These are phyloP conservation scores for Nidula microcarpa DNA, from an alignment of 768 basidiomycete species.

Conservation along the genomic window DNA sequence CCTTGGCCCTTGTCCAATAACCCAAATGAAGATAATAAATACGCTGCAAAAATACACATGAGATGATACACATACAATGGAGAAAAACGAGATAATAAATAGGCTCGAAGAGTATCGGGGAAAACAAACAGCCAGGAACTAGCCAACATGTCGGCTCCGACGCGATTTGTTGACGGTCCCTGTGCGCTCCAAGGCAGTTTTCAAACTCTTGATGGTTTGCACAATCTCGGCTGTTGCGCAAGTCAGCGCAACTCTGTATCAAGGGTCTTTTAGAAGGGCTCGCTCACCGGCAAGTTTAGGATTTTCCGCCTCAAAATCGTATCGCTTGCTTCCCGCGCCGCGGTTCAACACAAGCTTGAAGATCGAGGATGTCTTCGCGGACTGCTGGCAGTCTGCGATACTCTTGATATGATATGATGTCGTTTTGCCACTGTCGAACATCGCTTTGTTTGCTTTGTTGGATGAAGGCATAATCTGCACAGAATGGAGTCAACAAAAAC, in stretches of 20 bases:
- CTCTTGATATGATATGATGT: constrained; percentile 90
- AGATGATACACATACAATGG: too few species aligned
- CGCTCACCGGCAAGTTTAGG: constrained; percentile 72
- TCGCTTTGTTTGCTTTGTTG: constrained; percentile 64
- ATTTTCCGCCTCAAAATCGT: constrained; percentile 96
- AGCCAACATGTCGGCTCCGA: constrained; percentile 58
- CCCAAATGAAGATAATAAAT: too few species aligned
- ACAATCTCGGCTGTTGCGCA: constrained; percentile 65
- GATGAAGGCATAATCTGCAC: constrained; percentile 83
- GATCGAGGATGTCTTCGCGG: constrained; percentile 69
- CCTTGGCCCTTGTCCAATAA: too few species aligned
- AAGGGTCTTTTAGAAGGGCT: background rate
- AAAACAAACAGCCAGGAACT: too few species aligned
- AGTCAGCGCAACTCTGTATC: background rate
- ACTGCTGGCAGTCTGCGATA: constrained; percentile 80
- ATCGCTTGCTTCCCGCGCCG: constrained; percentile 77
- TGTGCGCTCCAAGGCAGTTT: constrained; percentile 59
- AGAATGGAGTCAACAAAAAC: background rate
- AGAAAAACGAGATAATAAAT: too few species aligned
- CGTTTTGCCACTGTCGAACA: constrained; percentile 89
- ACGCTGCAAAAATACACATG: too few species aligned
- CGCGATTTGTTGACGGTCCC: constrained; percentile 60
- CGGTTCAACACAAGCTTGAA: constrained; percentile 90
- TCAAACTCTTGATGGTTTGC: constrained; percentile 64
- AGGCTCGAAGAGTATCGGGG: too few species aligned